phyloP scores from a whole-genome alignment of 2,329 filamentous ascomycete genomes.

The Clonostachys solani region DNA sequence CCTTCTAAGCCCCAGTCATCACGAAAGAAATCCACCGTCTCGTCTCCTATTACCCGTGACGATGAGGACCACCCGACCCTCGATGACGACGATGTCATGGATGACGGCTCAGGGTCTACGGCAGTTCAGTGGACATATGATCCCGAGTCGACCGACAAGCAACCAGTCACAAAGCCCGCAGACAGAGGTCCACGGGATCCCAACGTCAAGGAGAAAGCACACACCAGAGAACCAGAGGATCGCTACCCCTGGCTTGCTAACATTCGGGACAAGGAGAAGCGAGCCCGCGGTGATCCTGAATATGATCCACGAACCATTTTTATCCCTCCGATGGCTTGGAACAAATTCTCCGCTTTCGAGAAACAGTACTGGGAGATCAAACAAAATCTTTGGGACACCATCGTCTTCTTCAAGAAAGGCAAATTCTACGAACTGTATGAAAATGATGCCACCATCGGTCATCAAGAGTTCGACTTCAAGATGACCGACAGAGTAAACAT shows the following conservation, averaged over 20 bases:
- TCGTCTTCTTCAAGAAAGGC: slow-evolving; percentile 99
- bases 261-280: slow-evolving; percentile 77
- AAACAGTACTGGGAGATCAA: slow-evolving; percentile 99
- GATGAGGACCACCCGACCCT: slow-evolving; percentile 29
- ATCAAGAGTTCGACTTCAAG: slow-evolving; percentile 96
- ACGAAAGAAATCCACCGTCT: slow-evolving; percentile 59
- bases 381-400: slow-evolving; percentile 93
- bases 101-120: slow-evolving; percentile 57
- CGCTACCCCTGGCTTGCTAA: slow-evolving; percentile 90
- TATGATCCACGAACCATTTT: slow-evolving; percentile 91
- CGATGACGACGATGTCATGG: slow-evolving; percentile 50
- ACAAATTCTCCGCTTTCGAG: slow-evolving; percentile 87
- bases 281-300: slow-evolving; percentile 75
- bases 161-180: slow-evolving; percentile 24
- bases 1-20: slow-evolving; percentile 43
- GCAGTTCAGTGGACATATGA: slow-evolving; percentile 77
- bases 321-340: slow-evolving; percentile 76
- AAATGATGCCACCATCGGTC: slow-evolving; percentile 92
- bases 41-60: slow-evolving; percentile 24
- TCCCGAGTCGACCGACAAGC: slow-evolving; percentile 36
- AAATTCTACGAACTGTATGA: slow-evolving; percentile 99
- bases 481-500: slow-evolving; percentile 98
- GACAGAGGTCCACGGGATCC: slow-evolving; percentile 19
- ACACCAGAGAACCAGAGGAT: slow-evolving; percentile 77
- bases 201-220: slow-evolving; percentile 61